A percentile compares a stretch with the other conserved stretches of the same genome.
Conservation (phyloP, 139 green algal genomes). For the Edaphochlamys debaryana region DNA sequence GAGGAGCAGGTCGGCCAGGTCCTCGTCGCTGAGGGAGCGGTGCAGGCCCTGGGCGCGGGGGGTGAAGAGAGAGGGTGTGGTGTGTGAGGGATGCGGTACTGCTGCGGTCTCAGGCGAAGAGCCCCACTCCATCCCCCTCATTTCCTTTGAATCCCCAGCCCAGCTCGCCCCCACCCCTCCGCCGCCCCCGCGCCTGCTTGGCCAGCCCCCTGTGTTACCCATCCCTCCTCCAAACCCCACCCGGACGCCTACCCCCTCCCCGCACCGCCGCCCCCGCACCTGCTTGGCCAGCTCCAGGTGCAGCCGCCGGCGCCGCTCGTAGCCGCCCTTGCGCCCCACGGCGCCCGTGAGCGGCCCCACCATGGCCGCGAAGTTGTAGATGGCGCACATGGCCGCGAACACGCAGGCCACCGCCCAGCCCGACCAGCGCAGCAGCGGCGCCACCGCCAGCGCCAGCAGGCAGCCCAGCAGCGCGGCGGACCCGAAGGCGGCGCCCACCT, state of each 20-base stretch:
- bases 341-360: background rate
- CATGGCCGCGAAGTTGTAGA: slow-evolving; percentile 16
- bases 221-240: no score
- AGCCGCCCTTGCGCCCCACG: slow-evolving; percentile 19
- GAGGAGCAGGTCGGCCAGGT: slow-evolving; percentile 38
- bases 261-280: background rate
- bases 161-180: no score
- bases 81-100: background rate
- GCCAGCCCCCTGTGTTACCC: no score
- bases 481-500: slow-evolving; percentile 22
- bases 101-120: background rate
- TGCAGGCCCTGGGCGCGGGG: slow-evolving; percentile 1
- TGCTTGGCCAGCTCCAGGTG: slow-evolving; percentile 29
- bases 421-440: background rate
- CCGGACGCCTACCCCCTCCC: background rate
- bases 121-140: background rate
- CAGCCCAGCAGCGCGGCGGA: slow-evolving; percentile 12
- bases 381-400: background rate
- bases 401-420: slow-evolving; percentile 7
- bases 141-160: no score
- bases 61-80: background rate
- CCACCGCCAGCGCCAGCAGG: slow-evolving; percentile 19
- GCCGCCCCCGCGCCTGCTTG: no score
- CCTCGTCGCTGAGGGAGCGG: slow-evolving; percentile 22
- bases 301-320: slow-evolving; percentile 22